Evolutionary conservation across 192 early-diverging fungal species (phyloP).

Genomic region (Backusella tuberculispora): DNA sequence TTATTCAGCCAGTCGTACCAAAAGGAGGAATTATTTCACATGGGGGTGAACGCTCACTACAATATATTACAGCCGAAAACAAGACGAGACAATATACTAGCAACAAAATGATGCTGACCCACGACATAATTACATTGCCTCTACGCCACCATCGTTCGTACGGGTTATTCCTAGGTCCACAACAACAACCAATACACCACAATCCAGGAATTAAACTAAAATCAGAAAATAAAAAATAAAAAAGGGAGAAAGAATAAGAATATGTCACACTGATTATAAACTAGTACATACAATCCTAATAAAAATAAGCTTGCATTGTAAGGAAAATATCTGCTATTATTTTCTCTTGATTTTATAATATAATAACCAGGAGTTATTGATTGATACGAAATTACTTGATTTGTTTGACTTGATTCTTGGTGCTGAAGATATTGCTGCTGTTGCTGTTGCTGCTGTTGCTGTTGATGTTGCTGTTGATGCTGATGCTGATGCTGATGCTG

Average conservation of each 20-base stretch:
- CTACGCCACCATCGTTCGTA: conserved; percentile 9
- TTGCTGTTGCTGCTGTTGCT: no score
- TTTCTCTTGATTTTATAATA: background rate
- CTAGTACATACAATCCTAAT: background rate
- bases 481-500: background rate
- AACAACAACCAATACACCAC: background rate
- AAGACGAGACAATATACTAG: background rate
- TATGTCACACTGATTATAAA: background rate
- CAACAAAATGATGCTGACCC: background rate
- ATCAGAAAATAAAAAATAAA: background rate
- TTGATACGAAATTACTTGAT: background rate
- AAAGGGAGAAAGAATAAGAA: background rate
- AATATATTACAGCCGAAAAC: background rate
- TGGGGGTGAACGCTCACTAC: no score
- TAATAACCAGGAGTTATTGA: background rate
- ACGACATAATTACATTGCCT: background rate
- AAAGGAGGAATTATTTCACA: background rate
- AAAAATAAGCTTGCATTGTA: background rate
- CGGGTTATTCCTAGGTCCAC: background rate
- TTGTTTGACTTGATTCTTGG: background rate
- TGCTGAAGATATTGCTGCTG: background rate
- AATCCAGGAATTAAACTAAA: background rate
- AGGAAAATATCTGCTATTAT: background rate
- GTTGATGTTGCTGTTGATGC: no score
- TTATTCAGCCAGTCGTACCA: background rate